phyloP scores from a whole-genome alignment of 768 basidiomycete genomes.

The Albatrellus ellisii region DNA sequence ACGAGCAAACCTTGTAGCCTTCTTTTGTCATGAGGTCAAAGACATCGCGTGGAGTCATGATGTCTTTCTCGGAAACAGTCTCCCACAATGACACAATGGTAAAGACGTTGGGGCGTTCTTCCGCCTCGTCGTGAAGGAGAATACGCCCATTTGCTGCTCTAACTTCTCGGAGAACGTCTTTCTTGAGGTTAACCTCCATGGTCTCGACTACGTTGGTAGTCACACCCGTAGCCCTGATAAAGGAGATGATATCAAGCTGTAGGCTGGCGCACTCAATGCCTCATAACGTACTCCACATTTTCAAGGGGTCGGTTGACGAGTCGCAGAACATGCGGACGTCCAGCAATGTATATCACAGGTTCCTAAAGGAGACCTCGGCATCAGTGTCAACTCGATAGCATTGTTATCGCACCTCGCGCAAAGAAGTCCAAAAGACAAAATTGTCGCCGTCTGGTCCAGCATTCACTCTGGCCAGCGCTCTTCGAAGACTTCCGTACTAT shows the following conservation, averaged over 20 bases:
- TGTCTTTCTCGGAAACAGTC: constrained; percentile 63
- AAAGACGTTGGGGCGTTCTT: constrained; percentile 83
- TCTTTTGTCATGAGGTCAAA: constrained; percentile 63
- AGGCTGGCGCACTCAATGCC: not conserved
- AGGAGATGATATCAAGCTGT: not conserved
- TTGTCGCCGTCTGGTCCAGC: constrained; percentile 70
- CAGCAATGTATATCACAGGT: constrained; percentile 84
- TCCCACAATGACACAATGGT: constrained; percentile 95
- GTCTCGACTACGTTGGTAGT: constrained; percentile 81
- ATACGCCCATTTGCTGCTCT: constrained; percentile 59
- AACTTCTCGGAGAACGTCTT: constrained; percentile 79
- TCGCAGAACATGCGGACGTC: constrained; percentile 82
- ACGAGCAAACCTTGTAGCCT: constrained; percentile 48
- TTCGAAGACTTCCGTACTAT: constrained; percentile 41
- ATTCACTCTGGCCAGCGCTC: constrained; percentile 65
- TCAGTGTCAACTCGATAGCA: not conserved
- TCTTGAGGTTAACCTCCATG: constrained; percentile 84
- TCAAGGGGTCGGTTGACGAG: constrained; percentile 79
- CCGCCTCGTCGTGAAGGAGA: constrained; percentile 90
- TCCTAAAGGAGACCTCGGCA: constrained; percentile 36
- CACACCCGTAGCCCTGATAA: constrained; percentile 76
- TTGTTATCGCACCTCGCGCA: constrained; percentile 61
- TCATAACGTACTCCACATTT: constrained; percentile 72
- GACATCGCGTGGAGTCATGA: constrained; percentile 79
- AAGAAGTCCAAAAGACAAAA: constrained; percentile 84